Conservation (phyloP, 2,329 filamentous ascomycete genomes). For the Trichoderma breve region DNA sequence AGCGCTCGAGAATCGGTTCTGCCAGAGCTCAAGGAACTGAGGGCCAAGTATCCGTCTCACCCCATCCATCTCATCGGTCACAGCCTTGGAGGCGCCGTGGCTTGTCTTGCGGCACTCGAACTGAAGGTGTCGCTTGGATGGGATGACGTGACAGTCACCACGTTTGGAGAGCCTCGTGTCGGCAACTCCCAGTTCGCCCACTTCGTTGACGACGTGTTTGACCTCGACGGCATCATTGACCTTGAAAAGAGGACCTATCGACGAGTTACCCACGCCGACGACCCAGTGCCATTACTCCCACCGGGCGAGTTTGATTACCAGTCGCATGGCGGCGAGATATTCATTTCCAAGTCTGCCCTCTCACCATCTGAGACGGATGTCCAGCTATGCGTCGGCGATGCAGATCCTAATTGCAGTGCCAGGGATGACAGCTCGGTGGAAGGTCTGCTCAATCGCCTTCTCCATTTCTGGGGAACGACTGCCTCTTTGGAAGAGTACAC, state of each 20-base stretch:
- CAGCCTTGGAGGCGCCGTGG: slow-evolving; percentile 88
- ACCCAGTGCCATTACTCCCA: slow-evolving; percentile 86
- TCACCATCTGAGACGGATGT: slow-evolving; percentile 68
- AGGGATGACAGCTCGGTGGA: slow-evolving; percentile 47
- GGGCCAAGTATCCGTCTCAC: slow-evolving; percentile 65
- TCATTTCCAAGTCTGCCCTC: slow-evolving; percentile 69
- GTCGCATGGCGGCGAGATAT: slow-evolving; percentile 84
- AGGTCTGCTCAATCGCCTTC: slow-evolving; percentile 27
- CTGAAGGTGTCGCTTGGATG: slow-evolving; percentile 70
- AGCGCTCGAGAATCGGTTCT: slow-evolving; percentile 70
- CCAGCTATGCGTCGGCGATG: slow-evolving; percentile 66
- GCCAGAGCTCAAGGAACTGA: slow-evolving; percentile 60
- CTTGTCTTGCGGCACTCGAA: slow-evolving; percentile 81
- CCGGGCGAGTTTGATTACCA: slow-evolving; percentile 83
- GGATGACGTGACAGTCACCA: slow-evolving; percentile 73
- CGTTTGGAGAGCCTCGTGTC: slow-evolving; percentile 82
- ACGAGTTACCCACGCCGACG: slow-evolving; percentile 79
- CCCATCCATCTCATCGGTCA: slow-evolving; percentile 80
- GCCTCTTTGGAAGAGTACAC: slow-evolving; percentile 27
- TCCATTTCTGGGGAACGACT: slow-evolving; percentile 28
- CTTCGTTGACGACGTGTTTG: slow-evolving; percentile 56
- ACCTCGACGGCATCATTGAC: slow-evolving; percentile 35
- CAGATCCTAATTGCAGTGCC: slow-evolving; percentile 70
- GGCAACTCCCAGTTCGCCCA: slow-evolving; percentile 57
- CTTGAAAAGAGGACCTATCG: slow-evolving; percentile 54